These are phyloP conservation scores for Fraxinus ornus DNA, from an alignment of 305 asterid species.

Conservation along the genomic window DNA sequence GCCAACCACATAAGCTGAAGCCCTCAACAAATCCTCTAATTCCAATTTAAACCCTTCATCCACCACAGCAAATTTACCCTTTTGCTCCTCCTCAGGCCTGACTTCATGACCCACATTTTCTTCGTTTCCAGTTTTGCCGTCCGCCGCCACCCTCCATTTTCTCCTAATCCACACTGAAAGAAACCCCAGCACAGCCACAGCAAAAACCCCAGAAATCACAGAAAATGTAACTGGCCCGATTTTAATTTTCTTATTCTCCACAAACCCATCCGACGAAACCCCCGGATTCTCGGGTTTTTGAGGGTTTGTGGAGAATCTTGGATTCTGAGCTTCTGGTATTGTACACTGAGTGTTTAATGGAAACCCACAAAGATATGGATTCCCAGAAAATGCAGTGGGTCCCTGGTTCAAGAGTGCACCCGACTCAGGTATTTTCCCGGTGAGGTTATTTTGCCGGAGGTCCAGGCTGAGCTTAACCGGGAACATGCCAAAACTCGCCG, in stretches of 20 bases:
- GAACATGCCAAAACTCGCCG: constrained; percentile 66
- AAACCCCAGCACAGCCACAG: constrained; percentile 53
- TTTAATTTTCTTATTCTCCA: constrained; percentile 34
- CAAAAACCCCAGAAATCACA: constrained; percentile 57
- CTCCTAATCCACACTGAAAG: constrained; percentile 58
- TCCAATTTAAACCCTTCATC: constrained; percentile 81
- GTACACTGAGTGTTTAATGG: constrained; percentile 59
- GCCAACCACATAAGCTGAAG: constrained; percentile 96
- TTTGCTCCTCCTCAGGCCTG: constrained; percentile 58
- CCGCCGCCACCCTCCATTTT: constrained; percentile 47
- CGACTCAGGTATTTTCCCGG: constrained; percentile 80
- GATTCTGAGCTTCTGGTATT: constrained; percentile 63
- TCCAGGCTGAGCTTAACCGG: constrained; percentile 82
- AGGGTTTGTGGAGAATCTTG: constrained; percentile 42
- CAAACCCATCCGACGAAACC: constrained; percentile 35
- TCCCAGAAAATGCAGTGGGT: constrained; percentile 92
- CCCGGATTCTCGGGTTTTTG: constrained; percentile 46
- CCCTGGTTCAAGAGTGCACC: constrained; percentile 92
- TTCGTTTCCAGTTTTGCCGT: constrained; percentile 45
- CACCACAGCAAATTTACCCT: constrained; percentile 67
- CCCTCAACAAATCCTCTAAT: constrained; percentile 89
- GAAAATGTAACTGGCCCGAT: constrained; percentile 47
- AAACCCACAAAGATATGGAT: constrained; percentile 80
- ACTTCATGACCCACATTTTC: constrained; percentile 41
- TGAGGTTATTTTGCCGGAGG: constrained; percentile 63